Percentiles rank a stretch among this genome's conserved stretches.
Conservation (phyloP, 441 rosid genomes). For the Rhodomyrtus psidioides region DNA sequence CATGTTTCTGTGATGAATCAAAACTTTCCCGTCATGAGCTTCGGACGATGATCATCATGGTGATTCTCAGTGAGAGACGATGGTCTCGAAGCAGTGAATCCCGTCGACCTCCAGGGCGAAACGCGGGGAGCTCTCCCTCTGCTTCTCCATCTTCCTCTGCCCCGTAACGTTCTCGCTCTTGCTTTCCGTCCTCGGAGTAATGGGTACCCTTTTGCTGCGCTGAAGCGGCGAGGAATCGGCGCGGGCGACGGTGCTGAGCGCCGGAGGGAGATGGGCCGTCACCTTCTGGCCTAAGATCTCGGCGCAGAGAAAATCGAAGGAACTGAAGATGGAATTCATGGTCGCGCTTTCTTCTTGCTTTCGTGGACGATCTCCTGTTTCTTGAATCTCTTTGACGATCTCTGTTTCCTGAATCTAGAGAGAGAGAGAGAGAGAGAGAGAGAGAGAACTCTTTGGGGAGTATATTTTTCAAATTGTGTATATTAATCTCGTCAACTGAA, state of each 20-base stretch:
- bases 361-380: neutral
- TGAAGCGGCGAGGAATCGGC: neutral
- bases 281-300: neutral
- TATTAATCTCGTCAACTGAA: neutral
- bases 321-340: conserved; percentile 8
- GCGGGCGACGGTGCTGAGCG: neutral
- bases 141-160: neutral
- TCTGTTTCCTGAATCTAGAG: neutral
- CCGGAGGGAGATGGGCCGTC: neutral
- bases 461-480: neutral
- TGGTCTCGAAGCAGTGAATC: conserved; percentile 3
- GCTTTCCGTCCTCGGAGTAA: neutral
- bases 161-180: neutral
- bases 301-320: neutral
- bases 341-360: neutral
- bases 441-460: neutral
- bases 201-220: neutral
- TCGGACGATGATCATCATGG: neutral
- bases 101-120: conserved; percentile 7
- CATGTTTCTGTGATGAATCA: neutral
- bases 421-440: neutral
- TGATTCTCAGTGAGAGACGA: neutral
- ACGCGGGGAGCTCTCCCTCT: neutral
- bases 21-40: neutral
- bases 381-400: neutral